Evolutionary conservation across 2,329 filamentous ascomycete species (phyloP).

Genomic region (Mollisia scopiformis): DNA sequence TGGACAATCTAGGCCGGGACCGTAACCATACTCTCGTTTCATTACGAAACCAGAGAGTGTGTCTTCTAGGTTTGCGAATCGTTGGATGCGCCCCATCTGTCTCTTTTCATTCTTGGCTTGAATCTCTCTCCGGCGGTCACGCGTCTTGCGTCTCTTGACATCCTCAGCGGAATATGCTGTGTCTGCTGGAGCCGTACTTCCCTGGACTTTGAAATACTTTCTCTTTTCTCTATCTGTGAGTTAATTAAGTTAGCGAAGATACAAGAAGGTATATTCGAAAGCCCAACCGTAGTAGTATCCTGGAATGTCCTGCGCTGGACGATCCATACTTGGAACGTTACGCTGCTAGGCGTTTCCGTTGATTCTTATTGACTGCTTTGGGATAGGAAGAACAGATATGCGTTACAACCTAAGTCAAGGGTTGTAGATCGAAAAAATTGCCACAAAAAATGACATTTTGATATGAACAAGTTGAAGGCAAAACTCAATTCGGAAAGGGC

Average conservation of each 20-base stretch:
- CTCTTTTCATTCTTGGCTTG: constrained; percentile 7
- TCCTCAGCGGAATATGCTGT: constrained; percentile 59
- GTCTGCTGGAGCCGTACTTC: constrained; percentile 49
- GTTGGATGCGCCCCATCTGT: constrained; percentile 26
- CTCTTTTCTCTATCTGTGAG: constrained; percentile 56
- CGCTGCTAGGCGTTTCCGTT: background rate
- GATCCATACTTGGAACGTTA: constrained; percentile 4
- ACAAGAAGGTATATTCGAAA: background rate
- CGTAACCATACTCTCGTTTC: constrained; percentile 22
- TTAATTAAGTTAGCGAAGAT: constrained; percentile 5
- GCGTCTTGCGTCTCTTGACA: constrained; percentile 57
- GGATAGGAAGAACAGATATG: background rate
- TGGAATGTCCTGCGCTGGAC: constrained; percentile 43
- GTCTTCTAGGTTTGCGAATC: constrained; percentile 19
- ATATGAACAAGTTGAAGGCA: too few species aligned
- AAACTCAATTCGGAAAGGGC: too few species aligned
- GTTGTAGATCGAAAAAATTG: too few species aligned
- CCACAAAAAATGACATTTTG: too few species aligned
- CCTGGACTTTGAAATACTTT: constrained; percentile 70
- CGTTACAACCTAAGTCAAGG: background rate
- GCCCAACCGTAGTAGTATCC: constrained; percentile 57
- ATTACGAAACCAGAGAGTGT: constrained; percentile 28
- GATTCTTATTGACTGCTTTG: background rate
- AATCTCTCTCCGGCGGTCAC: constrained; percentile 41
- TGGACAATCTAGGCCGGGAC: constrained; percentile 10